Evolutionary conservation across 1,139 yeast genomes (phyloP).

Genomic region (Suhomyces chickasaworum): DNA sequence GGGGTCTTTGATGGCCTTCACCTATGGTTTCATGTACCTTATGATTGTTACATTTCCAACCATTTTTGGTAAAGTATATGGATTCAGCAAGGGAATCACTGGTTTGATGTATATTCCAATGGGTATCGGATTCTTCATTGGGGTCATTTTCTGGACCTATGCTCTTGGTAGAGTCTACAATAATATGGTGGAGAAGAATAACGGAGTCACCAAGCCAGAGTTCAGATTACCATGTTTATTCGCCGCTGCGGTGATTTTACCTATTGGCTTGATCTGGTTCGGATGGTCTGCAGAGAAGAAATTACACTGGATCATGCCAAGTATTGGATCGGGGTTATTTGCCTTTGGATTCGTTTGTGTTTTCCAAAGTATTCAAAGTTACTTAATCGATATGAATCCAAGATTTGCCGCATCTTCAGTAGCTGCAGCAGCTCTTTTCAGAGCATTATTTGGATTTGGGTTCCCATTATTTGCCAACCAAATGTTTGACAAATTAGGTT

Average conservation of each 20-base stretch:
- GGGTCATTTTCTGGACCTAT: conserved; percentile 43
- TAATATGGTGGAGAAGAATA: conserved; percentile 31
- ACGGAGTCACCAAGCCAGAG: conserved; percentile 46
- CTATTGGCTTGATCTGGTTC: conserved; percentile 47
- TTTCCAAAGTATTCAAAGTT: conserved; percentile 46
- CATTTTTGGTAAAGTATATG: conserved; percentile 37
- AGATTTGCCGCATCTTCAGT: conserved; percentile 48
- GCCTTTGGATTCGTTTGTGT: conserved; percentile 49
- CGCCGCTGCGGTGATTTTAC: conserved; percentile 38
- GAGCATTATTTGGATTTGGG: conserved; percentile 45
- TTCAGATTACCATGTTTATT: conserved; percentile 46
- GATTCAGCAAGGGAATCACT: conserved; percentile 35
- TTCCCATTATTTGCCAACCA: conserved; percentile 46
- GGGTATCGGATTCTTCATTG: conserved; percentile 47
- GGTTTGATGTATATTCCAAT: conserved; percentile 50
- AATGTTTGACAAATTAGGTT: conserved; percentile 42
- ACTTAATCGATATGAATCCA: conserved; percentile 49
- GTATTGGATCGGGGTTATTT: conserved; percentile 46
- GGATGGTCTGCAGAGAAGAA: conserved; percentile 49
- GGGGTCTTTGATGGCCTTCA: conserved; percentile 50
- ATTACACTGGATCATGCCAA: conserved; percentile 51
- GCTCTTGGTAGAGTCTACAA: conserved; percentile 35
- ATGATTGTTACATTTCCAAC: conserved; percentile 49
- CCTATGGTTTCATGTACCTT: conserved; percentile 50
- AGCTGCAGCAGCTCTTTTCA: conserved; percentile 51